Conservation (phyloP, 2,329 filamentous ascomycete species). For the Pseudohalonectria lignicola region DNA sequence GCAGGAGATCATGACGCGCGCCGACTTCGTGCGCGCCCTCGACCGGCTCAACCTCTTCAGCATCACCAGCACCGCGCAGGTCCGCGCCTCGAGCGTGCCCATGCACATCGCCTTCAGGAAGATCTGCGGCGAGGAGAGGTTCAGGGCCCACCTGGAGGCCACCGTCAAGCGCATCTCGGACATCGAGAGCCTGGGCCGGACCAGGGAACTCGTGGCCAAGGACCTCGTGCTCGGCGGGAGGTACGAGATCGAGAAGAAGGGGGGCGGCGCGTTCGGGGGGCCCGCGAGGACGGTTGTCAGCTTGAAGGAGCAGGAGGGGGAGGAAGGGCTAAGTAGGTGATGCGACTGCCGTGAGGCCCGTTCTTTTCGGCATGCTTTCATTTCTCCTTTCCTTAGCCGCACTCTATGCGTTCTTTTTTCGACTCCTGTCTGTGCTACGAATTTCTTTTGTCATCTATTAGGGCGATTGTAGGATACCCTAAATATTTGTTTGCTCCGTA, state of each 20-base stretch:
- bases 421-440: no score
- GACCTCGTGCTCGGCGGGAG: conserved; percentile 78
- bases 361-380: neutral
- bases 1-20: conserved; percentile 87
- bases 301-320: neutral
- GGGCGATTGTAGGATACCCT: no score
- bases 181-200: conserved; percentile 87
- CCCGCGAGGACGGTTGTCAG: neutral
- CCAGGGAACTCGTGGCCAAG: conserved; percentile 91
- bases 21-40: conserved; percentile 87
- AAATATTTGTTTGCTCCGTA: no score
- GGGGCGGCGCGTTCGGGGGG: neutral
- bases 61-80: conserved; percentile 77
- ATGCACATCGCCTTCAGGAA: conserved; percentile 90
- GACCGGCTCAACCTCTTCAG: conserved; percentile 94
- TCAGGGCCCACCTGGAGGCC: conserved; percentile 69
- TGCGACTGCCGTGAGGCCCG: neutral
- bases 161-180: conserved; percentile 80
- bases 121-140: conserved; percentile 67
- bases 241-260: conserved; percentile 48
- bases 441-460: no score
- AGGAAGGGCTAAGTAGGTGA: neutral
- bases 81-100: conserved; percentile 86
- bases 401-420: no score
- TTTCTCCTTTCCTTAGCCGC: neutral